Evolutionary conservation across 768 basidiomycete species (phyloP).

Genomic region (Mycena galericulata): DNA sequence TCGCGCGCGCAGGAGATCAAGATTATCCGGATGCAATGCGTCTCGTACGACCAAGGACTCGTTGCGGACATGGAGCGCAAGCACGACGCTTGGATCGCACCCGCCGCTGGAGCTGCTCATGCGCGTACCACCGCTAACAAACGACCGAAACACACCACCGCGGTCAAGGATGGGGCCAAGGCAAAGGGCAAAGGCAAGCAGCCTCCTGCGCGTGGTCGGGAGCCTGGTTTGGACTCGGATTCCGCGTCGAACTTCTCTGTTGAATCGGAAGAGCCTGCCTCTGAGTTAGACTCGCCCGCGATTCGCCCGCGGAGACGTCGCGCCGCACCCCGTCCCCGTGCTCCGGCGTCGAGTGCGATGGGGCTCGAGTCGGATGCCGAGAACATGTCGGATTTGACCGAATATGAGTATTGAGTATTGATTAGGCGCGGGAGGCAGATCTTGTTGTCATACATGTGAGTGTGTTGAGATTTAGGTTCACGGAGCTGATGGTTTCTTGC

Average conservation of each 20-base stretch:
- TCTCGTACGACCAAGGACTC: constrained; percentile 28
- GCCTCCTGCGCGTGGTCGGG: neutral
- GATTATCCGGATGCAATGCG: constrained; percentile 25
- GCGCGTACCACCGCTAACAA: too few relatives aligned
- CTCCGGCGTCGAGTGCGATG: too few relatives aligned
- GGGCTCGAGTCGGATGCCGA: neutral
- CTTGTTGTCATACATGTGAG: too few relatives aligned
- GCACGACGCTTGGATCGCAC: neutral
- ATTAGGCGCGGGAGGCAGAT: too few relatives aligned
- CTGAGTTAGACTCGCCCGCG: neutral
- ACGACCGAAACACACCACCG: neutral
- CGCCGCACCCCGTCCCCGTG: too few relatives aligned
- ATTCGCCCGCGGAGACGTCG: too few relatives aligned
- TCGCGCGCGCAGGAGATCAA: constrained; percentile 1
- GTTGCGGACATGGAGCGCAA: constrained; percentile 3
- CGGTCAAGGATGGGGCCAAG: neutral
- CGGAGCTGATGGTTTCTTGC: too few relatives aligned
- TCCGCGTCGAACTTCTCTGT: neutral
- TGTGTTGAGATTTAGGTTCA: too few relatives aligned
- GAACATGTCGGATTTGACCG: constrained; percentile 3
- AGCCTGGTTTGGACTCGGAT: neutral
- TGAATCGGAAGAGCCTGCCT: neutral
- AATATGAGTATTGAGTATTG: neutral
- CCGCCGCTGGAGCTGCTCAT: neutral
- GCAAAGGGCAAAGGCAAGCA: neutral